These are phyloP conservation scores for Mucor racemosus DNA, from an alignment of 371 early-diverging fungal genomes.

Conservation along the genomic window DNA sequence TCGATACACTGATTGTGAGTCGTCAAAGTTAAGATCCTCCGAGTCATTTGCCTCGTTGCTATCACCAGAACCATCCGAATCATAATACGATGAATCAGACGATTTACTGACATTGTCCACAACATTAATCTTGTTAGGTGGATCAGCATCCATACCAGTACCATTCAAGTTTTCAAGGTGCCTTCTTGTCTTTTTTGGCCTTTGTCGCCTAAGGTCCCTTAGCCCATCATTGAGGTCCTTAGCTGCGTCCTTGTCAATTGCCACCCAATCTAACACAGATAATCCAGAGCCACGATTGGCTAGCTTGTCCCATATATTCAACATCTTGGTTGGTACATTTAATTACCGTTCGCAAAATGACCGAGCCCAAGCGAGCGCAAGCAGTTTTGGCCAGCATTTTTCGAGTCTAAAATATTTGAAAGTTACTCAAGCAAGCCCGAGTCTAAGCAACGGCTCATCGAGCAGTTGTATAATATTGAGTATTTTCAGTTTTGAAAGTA, in stretches of 20 bases:
- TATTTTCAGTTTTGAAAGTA: too few species aligned
- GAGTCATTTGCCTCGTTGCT: neutral
- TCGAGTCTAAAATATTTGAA: too few species aligned
- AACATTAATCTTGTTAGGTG: neutral
- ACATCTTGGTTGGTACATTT: slow-evolving; percentile 1
- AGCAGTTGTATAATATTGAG: too few species aligned
- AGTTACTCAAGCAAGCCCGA: too few species aligned
- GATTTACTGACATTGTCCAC: neutral
- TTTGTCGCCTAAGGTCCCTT: neutral
- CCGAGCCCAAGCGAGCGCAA: too few species aligned
- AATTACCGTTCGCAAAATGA: too few species aligned
- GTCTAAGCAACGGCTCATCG: too few species aligned
- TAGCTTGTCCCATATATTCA: slow-evolving; percentile 19
- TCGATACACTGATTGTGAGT: slow-evolving; percentile 3
- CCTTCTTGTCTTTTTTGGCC: neutral
- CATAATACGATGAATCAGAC: neutral
- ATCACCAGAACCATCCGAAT: neutral
- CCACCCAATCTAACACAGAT: slow-evolving; percentile 16
- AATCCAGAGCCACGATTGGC: slow-evolving; percentile 14
- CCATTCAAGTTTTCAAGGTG: neutral
- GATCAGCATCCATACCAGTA: neutral
- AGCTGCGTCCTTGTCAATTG: slow-evolving; percentile 22
- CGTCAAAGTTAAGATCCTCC: slow-evolving; percentile 4
- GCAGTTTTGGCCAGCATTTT: too few species aligned
- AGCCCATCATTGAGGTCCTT: slow-evolving; percentile 24